A percentile compares a stretch with the other conserved stretches of the same genome.
Conservation (phyloP, 495 filamentous ascomycete genomes). For the Barbatosphaeria neglecta region DNA sequence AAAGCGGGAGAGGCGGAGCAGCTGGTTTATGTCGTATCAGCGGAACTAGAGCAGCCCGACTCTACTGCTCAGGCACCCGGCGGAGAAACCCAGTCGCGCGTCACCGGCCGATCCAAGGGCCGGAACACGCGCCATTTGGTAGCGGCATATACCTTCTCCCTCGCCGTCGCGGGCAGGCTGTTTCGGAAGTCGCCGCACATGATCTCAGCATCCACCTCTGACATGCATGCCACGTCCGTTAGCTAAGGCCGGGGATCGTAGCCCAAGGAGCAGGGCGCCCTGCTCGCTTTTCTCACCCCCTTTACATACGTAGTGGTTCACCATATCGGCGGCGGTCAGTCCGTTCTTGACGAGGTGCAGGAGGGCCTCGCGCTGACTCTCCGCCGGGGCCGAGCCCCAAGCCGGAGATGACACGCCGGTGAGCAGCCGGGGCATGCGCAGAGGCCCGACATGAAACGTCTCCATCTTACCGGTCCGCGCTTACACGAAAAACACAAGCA, state of each 20-base stretch:
- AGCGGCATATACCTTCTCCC: conserved; percentile 20
- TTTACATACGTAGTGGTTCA: conserved; percentile 28
- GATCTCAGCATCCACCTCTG: conserved; percentile 11
- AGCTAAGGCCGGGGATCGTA: conserved; percentile 10
- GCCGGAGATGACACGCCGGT: conserved; percentile 31
- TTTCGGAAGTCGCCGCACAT: conserved; percentile 26
- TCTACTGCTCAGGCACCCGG: conserved; percentile 19
- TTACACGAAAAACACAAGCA: background rate
- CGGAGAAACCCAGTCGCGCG: conserved; percentile 18
- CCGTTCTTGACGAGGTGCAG: conserved; percentile 14
- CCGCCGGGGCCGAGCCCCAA: conserved; percentile 26
- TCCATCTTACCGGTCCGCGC: conserved; percentile 7
- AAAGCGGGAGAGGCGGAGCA: background rate
- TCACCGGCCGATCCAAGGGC: conserved; percentile 6
- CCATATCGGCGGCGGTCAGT: conserved; percentile 25
- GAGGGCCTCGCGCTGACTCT: conserved; percentile 16
- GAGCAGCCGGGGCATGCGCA: conserved; percentile 25
- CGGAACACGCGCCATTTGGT: conserved; percentile 30
- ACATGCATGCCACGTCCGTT: conserved; percentile 7
- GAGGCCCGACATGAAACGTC: conserved; percentile 17
- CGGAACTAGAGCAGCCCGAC: conserved; percentile 35
- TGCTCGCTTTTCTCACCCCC: no score
- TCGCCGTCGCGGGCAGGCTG: conserved; percentile 10
- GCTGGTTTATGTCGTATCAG: conserved; percentile 26
- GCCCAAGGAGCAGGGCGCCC: no score